Percentiles rank a stretch among this genome's conserved stretches.
These are phyloP conservation scores for Colletotrichum tanaceti DNA, from an alignment of 2,329 filamentous ascomycete genomes.

Conservation along the genomic window DNA sequence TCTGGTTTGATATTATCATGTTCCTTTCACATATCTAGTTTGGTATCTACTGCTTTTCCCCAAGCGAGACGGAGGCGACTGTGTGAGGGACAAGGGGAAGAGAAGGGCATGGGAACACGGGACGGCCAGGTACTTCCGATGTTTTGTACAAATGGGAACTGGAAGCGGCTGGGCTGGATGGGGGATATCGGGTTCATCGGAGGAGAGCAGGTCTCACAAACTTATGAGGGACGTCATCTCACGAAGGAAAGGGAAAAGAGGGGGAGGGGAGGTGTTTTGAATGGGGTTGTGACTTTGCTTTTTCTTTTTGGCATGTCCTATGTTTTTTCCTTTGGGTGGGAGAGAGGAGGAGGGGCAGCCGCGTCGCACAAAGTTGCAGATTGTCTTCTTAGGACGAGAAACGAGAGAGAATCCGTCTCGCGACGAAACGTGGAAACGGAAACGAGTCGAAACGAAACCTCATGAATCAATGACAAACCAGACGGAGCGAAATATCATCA, in stretches of 20 bases:
- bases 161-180: background rate
- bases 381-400: constrained; percentile 20
- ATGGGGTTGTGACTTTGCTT: constrained; percentile 37
- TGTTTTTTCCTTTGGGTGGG: constrained; percentile 13
- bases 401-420: constrained; percentile 30
- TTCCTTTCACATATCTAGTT: constrained; percentile 39
- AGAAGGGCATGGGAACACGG: constrained; percentile 20
- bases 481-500: constrained; percentile 20
- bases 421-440: constrained; percentile 36
- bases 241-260: background rate
- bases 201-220: constrained; percentile 40
- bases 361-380: constrained; percentile 15
- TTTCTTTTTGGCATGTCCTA: constrained; percentile 35
- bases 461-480: constrained; percentile 31
- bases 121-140: constrained; percentile 28
- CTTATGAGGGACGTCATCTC: constrained; percentile 29
- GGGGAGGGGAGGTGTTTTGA: background rate
- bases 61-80: constrained; percentile 2
- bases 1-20: constrained; percentile 34
- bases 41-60: constrained; percentile 44
- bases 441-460: constrained; percentile 38
- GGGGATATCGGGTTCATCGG: constrained; percentile 9
- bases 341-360: background rate
- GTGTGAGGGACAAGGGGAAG: constrained; percentile 14
- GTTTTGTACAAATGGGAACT: constrained; percentile 27